Evolutionary conservation across 495 filamentous ascomycete genomes (phyloP).

Genomic region (Penicillium turbatum): DNA sequence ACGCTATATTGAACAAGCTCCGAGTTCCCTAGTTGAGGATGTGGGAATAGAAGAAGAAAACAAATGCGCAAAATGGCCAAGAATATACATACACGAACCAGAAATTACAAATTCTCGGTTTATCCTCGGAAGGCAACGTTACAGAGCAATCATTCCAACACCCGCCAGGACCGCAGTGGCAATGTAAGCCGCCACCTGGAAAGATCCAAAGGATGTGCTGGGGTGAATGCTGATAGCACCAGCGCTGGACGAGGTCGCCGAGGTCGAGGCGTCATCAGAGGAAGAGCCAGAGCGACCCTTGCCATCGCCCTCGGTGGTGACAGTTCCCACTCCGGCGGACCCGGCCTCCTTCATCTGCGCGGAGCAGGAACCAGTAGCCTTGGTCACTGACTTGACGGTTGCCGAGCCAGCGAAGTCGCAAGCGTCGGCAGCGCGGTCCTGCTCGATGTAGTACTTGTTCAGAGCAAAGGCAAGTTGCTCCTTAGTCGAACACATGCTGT

Average conservation of each 20-base stretch:
- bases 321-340: slow-evolving; percentile 57
- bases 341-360: slow-evolving; percentile 58
- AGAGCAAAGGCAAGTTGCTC: slow-evolving; percentile 79
- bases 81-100: neutral
- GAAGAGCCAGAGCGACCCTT: slow-evolving; percentile 30
- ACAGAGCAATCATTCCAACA: slow-evolving; percentile 69
- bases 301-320: slow-evolving; percentile 51
- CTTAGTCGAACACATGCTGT: slow-evolving; percentile 77
- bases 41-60: neutral
- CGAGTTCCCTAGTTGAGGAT: neutral
- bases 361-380: slow-evolving; percentile 49
- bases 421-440: slow-evolving; percentile 49
- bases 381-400: slow-evolving; percentile 43
- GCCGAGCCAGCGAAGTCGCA: slow-evolving; percentile 77
- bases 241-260: slow-evolving; percentile 36
- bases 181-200: slow-evolving; percentile 61
- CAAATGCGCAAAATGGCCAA: neutral
- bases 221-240: slow-evolving; percentile 34
- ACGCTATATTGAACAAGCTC: neutral
- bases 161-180: slow-evolving; percentile 62
- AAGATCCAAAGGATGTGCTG: slow-evolving; percentile 44
- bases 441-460: slow-evolving; percentile 72
- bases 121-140: slow-evolving; percentile 19
- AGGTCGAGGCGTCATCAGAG: slow-evolving; percentile 24
- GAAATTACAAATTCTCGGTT: neutral